These are phyloP conservation scores for Ophiocordyceps camponoti-leonardi DNA, from an alignment of 2,329 filamentous ascomycete genomes.

Conservation along the genomic window DNA sequence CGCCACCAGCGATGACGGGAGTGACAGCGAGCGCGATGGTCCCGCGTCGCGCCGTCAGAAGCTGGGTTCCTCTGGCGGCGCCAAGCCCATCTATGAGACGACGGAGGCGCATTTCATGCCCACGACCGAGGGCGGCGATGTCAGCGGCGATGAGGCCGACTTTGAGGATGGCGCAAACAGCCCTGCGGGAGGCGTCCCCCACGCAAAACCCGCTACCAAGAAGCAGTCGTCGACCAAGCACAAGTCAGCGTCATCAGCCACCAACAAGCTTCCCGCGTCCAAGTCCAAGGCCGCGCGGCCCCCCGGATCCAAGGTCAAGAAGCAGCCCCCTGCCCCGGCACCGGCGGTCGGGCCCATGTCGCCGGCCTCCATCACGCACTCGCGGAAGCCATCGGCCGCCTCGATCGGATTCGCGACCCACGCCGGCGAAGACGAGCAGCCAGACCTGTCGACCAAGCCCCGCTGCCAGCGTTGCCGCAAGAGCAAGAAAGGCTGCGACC, in stretches of 20 bases:
- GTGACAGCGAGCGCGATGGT: slow-evolving; percentile 44
- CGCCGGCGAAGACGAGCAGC: slow-evolving; percentile 68
- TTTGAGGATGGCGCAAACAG: slow-evolving; percentile 16
- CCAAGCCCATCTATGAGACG: slow-evolving; percentile 30
- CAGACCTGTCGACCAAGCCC: slow-evolving; percentile 85
- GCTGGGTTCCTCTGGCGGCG: slow-evolving; percentile 24
- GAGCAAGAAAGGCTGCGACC: slow-evolving; percentile 98
- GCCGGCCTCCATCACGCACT: slow-evolving; percentile 49
- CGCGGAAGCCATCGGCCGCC: slow-evolving; percentile 59
- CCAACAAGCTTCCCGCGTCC: slow-evolving; percentile 13
- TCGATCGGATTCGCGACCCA: slow-evolving; percentile 32
- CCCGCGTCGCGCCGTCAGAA: slow-evolving; percentile 42
- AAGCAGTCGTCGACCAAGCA: slow-evolving; percentile 20
- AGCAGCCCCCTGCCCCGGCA: slow-evolving; percentile 17
- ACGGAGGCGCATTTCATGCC: slow-evolving; percentile 35
- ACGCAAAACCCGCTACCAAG: slow-evolving; percentile 21
- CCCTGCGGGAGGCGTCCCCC: slow-evolving; percentile 15
- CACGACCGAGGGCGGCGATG: slow-evolving; percentile 28
- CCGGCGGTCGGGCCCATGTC: slow-evolving; percentile 31
- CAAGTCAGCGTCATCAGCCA: slow-evolving; percentile 14
- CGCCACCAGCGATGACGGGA: slow-evolving; percentile 64
- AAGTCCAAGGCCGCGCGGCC: slow-evolving; percentile 24
- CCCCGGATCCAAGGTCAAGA: slow-evolving; percentile 30
- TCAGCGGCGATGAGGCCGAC: slow-evolving; percentile 17
- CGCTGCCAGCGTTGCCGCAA: slow-evolving; percentile 97